Conservation (phyloP, 139 green algal genomes). For the Closterium sp. region DNA sequence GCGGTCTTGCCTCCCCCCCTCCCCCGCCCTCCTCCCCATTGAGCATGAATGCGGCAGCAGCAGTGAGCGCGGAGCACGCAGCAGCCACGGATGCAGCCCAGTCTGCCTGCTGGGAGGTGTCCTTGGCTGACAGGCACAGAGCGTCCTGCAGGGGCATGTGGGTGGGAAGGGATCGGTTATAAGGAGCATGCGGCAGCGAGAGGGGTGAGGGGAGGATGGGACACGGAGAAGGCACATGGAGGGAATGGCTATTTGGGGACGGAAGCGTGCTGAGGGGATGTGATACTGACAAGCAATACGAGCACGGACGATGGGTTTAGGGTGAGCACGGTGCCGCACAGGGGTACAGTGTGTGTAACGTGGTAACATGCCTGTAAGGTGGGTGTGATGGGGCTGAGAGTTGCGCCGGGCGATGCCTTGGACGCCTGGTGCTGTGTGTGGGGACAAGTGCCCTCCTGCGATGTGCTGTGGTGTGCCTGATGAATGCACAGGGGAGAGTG, state of each 20-base stretch:
- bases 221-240: too few species aligned
- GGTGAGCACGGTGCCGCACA: too few species aligned
- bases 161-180: too few species aligned
- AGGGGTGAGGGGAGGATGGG: too few species aligned
- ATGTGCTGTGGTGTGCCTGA: background rate
- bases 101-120: background rate
- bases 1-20: background rate
- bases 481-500: background rate
- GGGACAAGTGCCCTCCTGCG: background rate
- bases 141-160: too few species aligned
- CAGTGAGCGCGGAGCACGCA: background rate
- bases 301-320: too few species aligned
- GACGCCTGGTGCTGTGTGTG: background rate
- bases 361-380: background rate
- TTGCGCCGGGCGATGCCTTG: background rate
- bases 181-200: too few species aligned
- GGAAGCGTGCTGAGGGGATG: too few species aligned
- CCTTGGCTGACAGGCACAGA: background rate
- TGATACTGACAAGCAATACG: too few species aligned
- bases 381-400: background rate
- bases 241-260: too few species aligned
- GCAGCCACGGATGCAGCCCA: background rate
- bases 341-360: too few species aligned
- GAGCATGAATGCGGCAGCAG: background rate
- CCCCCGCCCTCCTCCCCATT: background rate